phyloP scores from a whole-genome alignment of 208 protist species.

The Herpetomonas samuelpessoai region DNA sequence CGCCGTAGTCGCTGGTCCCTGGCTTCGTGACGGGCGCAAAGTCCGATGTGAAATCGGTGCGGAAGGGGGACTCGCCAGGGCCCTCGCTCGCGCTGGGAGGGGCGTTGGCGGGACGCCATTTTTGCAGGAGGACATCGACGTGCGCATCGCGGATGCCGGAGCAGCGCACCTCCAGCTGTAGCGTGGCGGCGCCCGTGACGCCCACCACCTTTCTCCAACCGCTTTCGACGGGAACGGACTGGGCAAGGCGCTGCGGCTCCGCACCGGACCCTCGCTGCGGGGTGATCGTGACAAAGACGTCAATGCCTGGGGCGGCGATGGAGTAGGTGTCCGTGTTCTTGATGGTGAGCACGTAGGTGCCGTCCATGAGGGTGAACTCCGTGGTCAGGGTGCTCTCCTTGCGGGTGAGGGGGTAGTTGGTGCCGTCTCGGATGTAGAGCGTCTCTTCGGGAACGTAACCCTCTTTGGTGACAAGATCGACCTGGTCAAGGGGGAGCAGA shows the following conservation, averaged over 20 bases:
- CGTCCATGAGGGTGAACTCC: constrained; percentile 44
- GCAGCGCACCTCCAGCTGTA: constrained; percentile 42
- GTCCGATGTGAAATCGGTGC: background rate
- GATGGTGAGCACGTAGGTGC: constrained; percentile 68
- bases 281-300: constrained; percentile 32
- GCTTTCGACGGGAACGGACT: constrained; percentile 48
- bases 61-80: background rate
- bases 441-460: constrained; percentile 40
- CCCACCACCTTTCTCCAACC: constrained; percentile 66
- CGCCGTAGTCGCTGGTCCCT: constrained; percentile 11
- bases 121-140: constrained; percentile 62
- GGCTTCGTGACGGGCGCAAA: background rate
- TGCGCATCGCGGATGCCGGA: constrained; percentile 70
- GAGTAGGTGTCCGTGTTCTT: constrained; percentile 79
- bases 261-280: constrained; percentile 26
- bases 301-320: constrained; percentile 57
- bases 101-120: constrained; percentile 28
- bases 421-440: constrained; percentile 49
- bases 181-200: constrained; percentile 25
- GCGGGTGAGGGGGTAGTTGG: constrained; percentile 32
- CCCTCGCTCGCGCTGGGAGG: constrained; percentile 4
- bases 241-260: constrained; percentile 27
- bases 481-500: constrained; percentile 56
- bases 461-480: constrained; percentile 41
- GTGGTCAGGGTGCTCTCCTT: constrained; percentile 41